Conservation (phyloP, 352 stramenopile genomes). For the Globisporangium sylvaticum region DNA sequence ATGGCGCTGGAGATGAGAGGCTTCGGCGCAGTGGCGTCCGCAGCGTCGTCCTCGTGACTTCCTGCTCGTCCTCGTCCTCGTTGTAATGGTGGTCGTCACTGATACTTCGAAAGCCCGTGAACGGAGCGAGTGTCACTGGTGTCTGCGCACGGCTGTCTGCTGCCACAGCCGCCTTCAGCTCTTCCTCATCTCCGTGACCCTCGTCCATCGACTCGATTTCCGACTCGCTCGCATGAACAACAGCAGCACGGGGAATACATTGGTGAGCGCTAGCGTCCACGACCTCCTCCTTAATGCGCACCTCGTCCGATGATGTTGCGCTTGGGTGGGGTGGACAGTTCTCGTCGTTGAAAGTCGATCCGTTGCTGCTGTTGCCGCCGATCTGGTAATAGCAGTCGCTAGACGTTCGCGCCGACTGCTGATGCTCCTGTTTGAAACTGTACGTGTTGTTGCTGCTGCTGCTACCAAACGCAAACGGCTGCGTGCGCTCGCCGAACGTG, state of each 20-base stretch:
- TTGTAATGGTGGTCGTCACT: slow-evolving; percentile 16
- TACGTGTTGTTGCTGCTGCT: slow-evolving; percentile 1
- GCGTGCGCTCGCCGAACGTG: slow-evolving; percentile 53
- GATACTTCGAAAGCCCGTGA: slow-evolving; percentile 15
- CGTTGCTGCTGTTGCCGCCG: neutral
- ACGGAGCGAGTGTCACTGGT: slow-evolving; percentile 2
- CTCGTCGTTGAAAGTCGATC: neutral
- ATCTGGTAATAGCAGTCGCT: neutral
- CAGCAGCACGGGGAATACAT: neutral
- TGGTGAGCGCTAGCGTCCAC: neutral
- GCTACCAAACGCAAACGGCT: slow-evolving; percentile 44
- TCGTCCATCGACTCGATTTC: slow-evolving; percentile 9
- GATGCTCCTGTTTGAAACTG: slow-evolving; percentile 9
- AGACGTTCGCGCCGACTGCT: neutral
- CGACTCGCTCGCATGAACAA: neutral
- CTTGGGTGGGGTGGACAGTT: neutral
- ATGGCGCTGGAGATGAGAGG: slow-evolving; percentile 19
- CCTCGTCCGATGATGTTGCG: neutral
- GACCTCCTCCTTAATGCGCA: slow-evolving; percentile 16
- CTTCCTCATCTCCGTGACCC: slow-evolving; percentile 2
- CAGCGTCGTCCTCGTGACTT: slow-evolving; percentile 15
- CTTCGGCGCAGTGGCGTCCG: slow-evolving; percentile 41
- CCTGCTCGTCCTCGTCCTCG: neutral
- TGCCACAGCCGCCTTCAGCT: neutral
- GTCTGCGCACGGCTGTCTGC: slow-evolving; percentile 11